These are phyloP conservation scores for Pilaira anomala DNA, from an alignment of 192 early-diverging fungal species.

Conservation along the genomic window DNA sequence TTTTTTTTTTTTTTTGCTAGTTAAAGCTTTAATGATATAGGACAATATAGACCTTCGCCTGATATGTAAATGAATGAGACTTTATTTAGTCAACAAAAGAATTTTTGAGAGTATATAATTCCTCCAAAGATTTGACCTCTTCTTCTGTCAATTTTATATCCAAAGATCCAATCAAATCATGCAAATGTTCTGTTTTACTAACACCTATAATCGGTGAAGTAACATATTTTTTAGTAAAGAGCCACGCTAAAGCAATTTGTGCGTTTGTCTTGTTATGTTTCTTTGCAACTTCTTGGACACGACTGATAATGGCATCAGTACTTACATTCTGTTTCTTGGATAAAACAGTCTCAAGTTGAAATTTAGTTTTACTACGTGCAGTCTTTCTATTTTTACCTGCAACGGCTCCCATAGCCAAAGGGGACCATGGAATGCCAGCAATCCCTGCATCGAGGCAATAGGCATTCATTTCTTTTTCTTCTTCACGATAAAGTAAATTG, in stretches of 20 bases:
- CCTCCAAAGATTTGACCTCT: conserved; percentile 25
- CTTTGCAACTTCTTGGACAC: conserved; percentile 24
- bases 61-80: too few species aligned
- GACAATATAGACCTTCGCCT: too few species aligned
- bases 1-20: too few species aligned
- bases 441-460: conserved; percentile 36
- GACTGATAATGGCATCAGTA: conserved; percentile 17
- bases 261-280: conserved; percentile 18
- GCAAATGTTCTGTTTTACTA: conserved; percentile 22
- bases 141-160: conserved; percentile 22
- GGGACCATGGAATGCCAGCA: conserved; percentile 24
- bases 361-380: neutral
- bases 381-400: conserved; percentile 24
- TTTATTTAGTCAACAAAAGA: too few species aligned
- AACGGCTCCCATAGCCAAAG: conserved; percentile 31
- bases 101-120: conserved; percentile 6
- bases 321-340: neutral
- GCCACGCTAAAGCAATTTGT: conserved; percentile 30
- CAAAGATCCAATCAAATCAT: conserved; percentile 23
- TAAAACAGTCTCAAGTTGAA: neutral
- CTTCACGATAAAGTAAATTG: conserved; percentile 40
- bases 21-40: too few species aligned
- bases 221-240: conserved; percentile 20
- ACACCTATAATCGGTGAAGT: conserved; percentile 25
- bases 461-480: conserved; percentile 40